phyloP scores from a whole-genome alignment of 129 eudicot species.

The Mikania micrantha region DNA sequence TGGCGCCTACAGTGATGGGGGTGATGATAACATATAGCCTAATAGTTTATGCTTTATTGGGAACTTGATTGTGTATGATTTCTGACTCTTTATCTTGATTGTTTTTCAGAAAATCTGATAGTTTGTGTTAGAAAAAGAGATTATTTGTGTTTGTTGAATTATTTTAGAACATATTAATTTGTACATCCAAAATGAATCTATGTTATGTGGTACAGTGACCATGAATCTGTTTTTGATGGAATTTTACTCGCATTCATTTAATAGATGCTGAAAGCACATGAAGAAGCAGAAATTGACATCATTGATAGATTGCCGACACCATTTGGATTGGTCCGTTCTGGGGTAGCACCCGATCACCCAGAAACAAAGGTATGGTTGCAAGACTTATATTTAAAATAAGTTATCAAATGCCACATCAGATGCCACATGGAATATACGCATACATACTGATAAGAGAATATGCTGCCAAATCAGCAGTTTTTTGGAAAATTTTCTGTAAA shows the following conservation, averaged over 20 bases:
- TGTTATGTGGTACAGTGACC: neutral
- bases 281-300: slow-evolving; percentile 71
- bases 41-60: no score
- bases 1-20: no score
- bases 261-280: slow-evolving; percentile 84
- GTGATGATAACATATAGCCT: no score
- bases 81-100: neutral
- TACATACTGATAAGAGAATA: neutral
- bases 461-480: neutral
- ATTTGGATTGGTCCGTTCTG: slow-evolving; percentile 75
- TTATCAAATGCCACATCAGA: neutral
- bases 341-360: slow-evolving; percentile 99
- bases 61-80: neutral
- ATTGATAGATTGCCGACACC: slow-evolving; percentile 91
- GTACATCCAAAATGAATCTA: neutral
- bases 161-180: neutral
- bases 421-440: neutral
- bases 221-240: slow-evolving; percentile 4
- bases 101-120: neutral
- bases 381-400: neutral
- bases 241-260: neutral
- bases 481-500: neutral
- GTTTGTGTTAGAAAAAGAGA: neutral
- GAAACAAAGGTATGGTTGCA: slow-evolving; percentile 70
- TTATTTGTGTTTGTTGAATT: neutral